Conservation (phyloP, 1,284 basidiomycete species). For the Kalmanozyma brasiliensis region DNA sequence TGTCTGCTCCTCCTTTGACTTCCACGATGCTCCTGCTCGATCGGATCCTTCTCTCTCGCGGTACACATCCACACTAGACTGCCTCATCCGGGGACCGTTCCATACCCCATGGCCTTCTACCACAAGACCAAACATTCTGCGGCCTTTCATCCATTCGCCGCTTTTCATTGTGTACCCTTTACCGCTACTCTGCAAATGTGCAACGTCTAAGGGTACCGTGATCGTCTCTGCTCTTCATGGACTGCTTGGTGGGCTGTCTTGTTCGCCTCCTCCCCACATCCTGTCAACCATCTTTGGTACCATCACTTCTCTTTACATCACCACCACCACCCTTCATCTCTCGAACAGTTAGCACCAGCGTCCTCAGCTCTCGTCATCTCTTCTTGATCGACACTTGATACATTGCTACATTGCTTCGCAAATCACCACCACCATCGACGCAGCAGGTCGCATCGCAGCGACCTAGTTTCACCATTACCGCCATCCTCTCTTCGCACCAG, state of each 20-base stretch:
- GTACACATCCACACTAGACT: slow-evolving; percentile 8
- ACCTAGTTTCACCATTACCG: slow-evolving; percentile 37
- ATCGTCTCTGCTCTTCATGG: slow-evolving; percentile 2
- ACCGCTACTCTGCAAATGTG: slow-evolving; percentile 11
- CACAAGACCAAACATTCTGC: not conserved
- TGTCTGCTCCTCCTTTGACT: not conserved
- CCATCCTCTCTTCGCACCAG: slow-evolving; percentile 27
- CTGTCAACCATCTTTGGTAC: not conserved
- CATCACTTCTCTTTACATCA: not conserved
- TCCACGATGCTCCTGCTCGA: slow-evolving; percentile 9
- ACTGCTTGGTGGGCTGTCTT: slow-evolving; percentile 5
- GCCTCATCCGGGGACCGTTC: slow-evolving; percentile 17
- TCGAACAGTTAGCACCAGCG: too few relatives aligned
- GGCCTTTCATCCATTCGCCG: slow-evolving; percentile 13
- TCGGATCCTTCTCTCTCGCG: slow-evolving; percentile 5
- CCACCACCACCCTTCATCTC: not conserved
- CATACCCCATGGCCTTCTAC: slow-evolving; percentile 14
- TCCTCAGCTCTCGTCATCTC: too few relatives aligned
- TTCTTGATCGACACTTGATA: too few relatives aligned
- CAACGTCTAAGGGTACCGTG: slow-evolving; percentile 6
- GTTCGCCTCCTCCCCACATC: slow-evolving; percentile 2
- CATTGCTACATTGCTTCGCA: too few relatives aligned
- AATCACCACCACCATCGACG: too few relatives aligned
- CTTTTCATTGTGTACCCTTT: slow-evolving; percentile 20
- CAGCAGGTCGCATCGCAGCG: slow-evolving; percentile 30